Evolutionary conservation across 768 basidiomycete species (phyloP), one percentile per base, ranked within the genome.

Genomic region (Rhodotorula graminis): DNA sequence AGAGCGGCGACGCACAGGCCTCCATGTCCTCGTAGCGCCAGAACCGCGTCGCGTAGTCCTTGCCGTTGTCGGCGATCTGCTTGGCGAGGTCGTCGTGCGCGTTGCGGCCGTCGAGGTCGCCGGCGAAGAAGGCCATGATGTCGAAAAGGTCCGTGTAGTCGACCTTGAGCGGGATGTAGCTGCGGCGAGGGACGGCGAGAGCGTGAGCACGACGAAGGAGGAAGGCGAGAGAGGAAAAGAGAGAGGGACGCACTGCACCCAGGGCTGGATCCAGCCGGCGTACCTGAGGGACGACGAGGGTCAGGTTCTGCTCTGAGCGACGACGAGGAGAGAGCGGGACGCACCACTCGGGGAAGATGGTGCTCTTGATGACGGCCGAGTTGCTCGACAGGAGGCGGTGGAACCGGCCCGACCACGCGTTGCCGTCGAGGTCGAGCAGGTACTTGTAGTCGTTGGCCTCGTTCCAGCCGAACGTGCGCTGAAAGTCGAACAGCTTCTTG

Each of bases 391-490:
- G 64, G 27, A 79, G 52, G 15, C 78, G 72, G 55, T 78, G 77
- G 69, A 79, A 79, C 33, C 78, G 62, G 2, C 78, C 78, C 37
- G 65, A 69, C 78, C 78, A 79, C 10, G 77, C 77, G 61, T 79
- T 93, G 19, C 94, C 94, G 78, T 96, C 94, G 70, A 97, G 80
- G 80, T 96, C 94, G 71, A 93, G 81, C 60, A 95, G 84, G 78
- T 93, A 92, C 83, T 95, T 95, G 88, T 84, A 92, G 92, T 96
- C 79, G 92, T 90, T 73, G 86, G 85, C 15, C 92, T 92, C 6
- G 95, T 84, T 16, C 89, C 88, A 10, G 90, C 92, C 11, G 84
- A 64, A 90, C 87, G 25, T 85, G 87, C 77, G 93, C 90, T 53
- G 90, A 85, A 80, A 92, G 89, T 58, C 86, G 40, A 77, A 71